Conservation (phyloP, 768 basidiomycete species). For the Mycena rosella region DNA sequence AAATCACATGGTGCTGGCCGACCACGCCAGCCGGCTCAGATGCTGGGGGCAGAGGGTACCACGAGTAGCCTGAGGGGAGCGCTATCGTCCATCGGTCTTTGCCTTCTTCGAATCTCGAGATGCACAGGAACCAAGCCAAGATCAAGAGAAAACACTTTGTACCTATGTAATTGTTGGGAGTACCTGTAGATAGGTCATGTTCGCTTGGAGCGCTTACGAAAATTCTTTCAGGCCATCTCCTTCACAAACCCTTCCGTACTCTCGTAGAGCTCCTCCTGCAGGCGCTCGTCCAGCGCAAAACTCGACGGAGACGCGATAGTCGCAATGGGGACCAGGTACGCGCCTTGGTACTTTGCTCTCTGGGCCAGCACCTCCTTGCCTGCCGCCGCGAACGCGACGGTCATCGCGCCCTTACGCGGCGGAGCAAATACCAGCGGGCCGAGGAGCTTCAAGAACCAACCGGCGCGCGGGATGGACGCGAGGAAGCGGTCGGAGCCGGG, state of each 20-base stretch:
- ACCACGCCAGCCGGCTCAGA: too few species aligned
- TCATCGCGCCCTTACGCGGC: constrained; percentile 43
- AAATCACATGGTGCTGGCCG: too few species aligned
- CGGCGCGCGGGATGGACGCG: constrained; percentile 14
- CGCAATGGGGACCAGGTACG: constrained; percentile 45
- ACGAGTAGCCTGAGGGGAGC: too few species aligned
- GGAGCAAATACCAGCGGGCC: constrained; percentile 36
- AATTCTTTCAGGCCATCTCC: too few species aligned
- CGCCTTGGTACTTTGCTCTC: constrained; percentile 45
- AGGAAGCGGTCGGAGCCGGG: constrained; percentile 13
- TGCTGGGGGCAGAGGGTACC: too few species aligned
- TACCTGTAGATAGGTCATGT: too few species aligned
- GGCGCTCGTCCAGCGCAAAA: constrained; percentile 37
- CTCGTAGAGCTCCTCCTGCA: constrained; percentile 46
- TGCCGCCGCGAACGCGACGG: constrained; percentile 46
- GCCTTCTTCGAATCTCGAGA: too few species aligned
- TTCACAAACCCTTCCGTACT: constrained; percentile 38
- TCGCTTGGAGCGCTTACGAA: too few species aligned
- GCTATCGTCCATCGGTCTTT: too few species aligned
- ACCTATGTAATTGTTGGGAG: too few species aligned
- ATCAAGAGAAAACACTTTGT: too few species aligned
- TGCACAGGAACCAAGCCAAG: too few species aligned
- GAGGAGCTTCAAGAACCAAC: constrained; percentile 38
- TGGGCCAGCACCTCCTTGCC: constrained; percentile 37
- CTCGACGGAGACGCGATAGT: constrained; percentile 30